phyloP scores from a whole-genome alignment of 2,329 filamentous ascomycete genomes.

The Neospermospora avenae region DNA sequence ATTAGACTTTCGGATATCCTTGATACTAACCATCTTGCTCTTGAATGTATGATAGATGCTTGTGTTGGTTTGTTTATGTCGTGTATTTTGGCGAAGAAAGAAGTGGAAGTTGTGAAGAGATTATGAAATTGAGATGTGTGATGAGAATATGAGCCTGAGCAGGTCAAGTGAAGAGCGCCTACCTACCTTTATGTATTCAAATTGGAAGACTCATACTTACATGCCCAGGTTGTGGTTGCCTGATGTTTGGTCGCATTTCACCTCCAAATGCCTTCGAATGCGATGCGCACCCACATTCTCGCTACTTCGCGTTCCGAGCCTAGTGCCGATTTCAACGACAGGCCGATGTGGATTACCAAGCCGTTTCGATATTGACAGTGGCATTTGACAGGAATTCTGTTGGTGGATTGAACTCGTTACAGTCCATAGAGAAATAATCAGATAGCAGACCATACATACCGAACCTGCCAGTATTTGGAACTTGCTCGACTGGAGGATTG shows the following conservation, averaged over 20 bases:
- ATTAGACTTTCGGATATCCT: constrained; percentile 40
- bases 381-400: not conserved
- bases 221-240: not conserved
- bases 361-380: not conserved
- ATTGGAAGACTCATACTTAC: not conserved
- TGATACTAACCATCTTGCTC: constrained; percentile 36
- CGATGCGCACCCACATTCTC: constrained; percentile 1
- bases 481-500: too few species aligned
- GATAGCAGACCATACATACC: not conserved
- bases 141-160: constrained; percentile 3
- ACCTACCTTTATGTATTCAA: constrained; percentile 10
- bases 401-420: not conserved
- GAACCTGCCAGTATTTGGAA: too few species aligned
- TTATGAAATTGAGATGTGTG: not conserved
- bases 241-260: constrained; percentile 9
- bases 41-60: not conserved
- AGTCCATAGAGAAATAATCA: not conserved
- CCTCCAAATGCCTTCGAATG: not conserved
- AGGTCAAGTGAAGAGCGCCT: not conserved
- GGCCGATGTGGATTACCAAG: not conserved
- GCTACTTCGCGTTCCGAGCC: constrained; percentile 1
- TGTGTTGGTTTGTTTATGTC: not conserved
- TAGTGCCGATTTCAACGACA: not conserved
- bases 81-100: not conserved
- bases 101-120: not conserved